A percentile compares a stretch with the other conserved stretches of the same genome.
Evolutionary conservation across 2,329 filamentous ascomycete genomes (phyloP).

Genomic region (Daldinia sp.): DNA sequence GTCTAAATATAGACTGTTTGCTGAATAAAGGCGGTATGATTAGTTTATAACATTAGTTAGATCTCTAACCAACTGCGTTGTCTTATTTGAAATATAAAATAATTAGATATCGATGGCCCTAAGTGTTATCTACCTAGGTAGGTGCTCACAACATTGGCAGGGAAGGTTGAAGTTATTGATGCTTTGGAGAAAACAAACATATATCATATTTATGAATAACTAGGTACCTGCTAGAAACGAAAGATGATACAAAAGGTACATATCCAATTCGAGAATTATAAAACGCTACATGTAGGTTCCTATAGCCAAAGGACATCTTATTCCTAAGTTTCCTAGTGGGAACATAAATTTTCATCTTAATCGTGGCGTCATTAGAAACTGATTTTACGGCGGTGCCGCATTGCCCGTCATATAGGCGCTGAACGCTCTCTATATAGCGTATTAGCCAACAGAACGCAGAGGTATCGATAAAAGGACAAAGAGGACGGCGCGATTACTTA

Average conservation of each 20-base stretch:
- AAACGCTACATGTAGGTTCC: background rate
- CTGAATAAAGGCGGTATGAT: too few relatives aligned
- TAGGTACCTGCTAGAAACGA: too few relatives aligned
- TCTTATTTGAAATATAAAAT: too few relatives aligned
- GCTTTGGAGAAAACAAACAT: too few relatives aligned
- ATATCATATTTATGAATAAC: too few relatives aligned
- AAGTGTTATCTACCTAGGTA: too few relatives aligned
- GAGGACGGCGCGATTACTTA: slow-evolving; percentile 49
- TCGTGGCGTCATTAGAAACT: background rate
- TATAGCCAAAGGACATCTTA: background rate
- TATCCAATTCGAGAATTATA: slow-evolving; percentile 5
- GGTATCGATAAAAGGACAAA: background rate
- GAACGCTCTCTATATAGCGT: slow-evolving; percentile 57
- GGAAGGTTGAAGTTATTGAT: too few relatives aligned
- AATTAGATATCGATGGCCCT: too few relatives aligned
- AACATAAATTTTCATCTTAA: background rate
- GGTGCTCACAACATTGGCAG: too few relatives aligned
- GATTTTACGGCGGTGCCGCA: slow-evolving; percentile 45
- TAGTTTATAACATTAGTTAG: too few relatives aligned
- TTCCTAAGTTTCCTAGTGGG: background rate
- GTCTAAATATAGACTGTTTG: too few relatives aligned
- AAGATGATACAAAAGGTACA: background rate
- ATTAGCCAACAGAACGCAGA: slow-evolving; percentile 17
- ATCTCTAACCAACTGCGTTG: too few relatives aligned
- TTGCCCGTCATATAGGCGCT: slow-evolving; percentile 61